Evolutionary conservation across 768 basidiomycete genomes (phyloP), one percentile per base, ranked within the genome.

Genomic region (Russula sp.): DNA sequence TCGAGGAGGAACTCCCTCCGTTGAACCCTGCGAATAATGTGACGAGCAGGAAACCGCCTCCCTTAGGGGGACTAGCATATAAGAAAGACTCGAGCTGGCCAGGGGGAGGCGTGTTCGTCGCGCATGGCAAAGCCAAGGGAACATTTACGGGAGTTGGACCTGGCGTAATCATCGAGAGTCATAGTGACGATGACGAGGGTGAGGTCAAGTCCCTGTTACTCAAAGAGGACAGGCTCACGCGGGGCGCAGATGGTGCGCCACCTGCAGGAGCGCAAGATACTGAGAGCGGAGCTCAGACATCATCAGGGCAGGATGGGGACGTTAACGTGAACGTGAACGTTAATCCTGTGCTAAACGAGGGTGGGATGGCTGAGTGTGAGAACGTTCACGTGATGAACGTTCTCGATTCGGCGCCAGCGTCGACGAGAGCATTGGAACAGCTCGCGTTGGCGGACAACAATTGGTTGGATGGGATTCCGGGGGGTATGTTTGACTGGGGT

Each of bases 401-500:
- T 26, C 76, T 91, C 26, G 89, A 90, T 69, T 82, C 79, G 3
- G 80, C 83, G 26, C 83, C 83, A 68, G 79, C 81, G 48, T 79
- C 77, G 18, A 80, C 53, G 34, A 58, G 64, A 51, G 79, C 80
- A 24, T 73, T 90, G 67, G 83, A 86, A 59, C 86, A 88, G 62
- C 81, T 84, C 70, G 84, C 85, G 36, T 79, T 85, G 77, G 82
- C 83, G 22, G 88, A 90, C 72, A 82, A 76, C 64, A 86, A 83
- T 20, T 82, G 89, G 61, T 76, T 93, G 73, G 89, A 91, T 65
- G 89, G 89, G 1, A 84, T 93, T 58, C 91, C 91, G 49, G 87
- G 86, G 4, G 81, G 83, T 22, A 92, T 93, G 89, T 93, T 91
- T 75, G 90, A 92, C 73, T 93, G 89, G 89, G 84, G 90, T 90